Evolutionary conservation across 169 alveolate species (phyloP).

Genomic region (Plasmodium billcollinsi): DNA sequence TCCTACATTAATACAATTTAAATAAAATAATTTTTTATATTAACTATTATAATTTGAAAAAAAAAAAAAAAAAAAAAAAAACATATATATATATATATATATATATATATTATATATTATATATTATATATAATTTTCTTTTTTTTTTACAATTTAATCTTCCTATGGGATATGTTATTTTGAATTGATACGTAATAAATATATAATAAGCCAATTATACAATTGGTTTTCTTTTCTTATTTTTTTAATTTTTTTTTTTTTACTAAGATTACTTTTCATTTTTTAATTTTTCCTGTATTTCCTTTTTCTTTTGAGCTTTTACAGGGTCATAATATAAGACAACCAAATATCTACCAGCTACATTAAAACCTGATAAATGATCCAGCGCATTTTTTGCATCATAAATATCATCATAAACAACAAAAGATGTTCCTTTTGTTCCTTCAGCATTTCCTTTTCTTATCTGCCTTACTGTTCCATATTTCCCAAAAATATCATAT

Average conservation of each 20-base stretch:
- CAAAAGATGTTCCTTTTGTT: constrained; percentile 97
- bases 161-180: too few relatives aligned
- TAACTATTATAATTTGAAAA: too few relatives aligned
- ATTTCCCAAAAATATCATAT: constrained; percentile 98
- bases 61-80: too few relatives aligned
- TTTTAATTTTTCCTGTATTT: constrained; percentile 86
- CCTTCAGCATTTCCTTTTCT: constrained; percentile 94
- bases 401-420: constrained; percentile 98
- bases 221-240: too few relatives aligned
- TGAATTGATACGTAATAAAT: too few relatives aligned
- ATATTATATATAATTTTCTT: too few relatives aligned
- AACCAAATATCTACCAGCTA: constrained; percentile 96
- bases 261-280: constrained; percentile 81
- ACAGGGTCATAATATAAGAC: constrained; percentile 91
- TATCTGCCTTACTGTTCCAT: constrained; percentile 98
- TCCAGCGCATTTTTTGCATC: constrained; percentile 99
- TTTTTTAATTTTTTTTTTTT: neutral
- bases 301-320: constrained; percentile 88
- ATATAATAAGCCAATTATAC: too few relatives aligned
- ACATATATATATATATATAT: too few relatives aligned
- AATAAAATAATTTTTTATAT: too few relatives aligned
- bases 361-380: constrained; percentile 98
- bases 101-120: too few relatives aligned
- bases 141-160: too few relatives aligned
- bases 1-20: too few relatives aligned